Conservation (phyloP, 257 asterid species). For the Scutellaria barbata region DNA sequence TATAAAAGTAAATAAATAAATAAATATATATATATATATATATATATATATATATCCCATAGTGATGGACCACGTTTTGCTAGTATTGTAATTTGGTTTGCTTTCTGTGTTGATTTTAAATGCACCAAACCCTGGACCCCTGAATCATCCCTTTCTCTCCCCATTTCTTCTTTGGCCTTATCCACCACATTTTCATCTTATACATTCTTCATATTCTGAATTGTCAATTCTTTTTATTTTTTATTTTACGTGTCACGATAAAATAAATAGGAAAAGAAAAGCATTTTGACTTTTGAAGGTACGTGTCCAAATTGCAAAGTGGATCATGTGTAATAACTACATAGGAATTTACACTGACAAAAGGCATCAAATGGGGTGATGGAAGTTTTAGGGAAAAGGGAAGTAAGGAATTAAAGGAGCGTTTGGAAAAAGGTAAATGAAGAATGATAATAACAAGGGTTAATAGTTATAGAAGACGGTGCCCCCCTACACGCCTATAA, state of each 20-base stretch:
- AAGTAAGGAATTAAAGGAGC: not conserved
- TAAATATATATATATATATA: too few species aligned
- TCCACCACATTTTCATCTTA: constrained; percentile 6
- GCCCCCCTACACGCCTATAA: too few species aligned
- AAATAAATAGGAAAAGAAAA: too few species aligned
- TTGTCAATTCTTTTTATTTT: not conserved
- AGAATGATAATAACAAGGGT: not conserved
- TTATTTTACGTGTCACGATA: too few species aligned
- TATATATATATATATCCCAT: too few species aligned
- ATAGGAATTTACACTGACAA: not conserved
- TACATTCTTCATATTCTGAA: not conserved
- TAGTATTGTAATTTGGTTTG: constrained; percentile 16
- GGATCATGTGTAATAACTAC: not conserved
- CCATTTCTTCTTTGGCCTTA: constrained; percentile 36
- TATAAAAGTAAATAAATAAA: too few species aligned
- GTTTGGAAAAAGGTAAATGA: not conserved
- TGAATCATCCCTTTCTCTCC: constrained; percentile 37
- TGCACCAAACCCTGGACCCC: constrained; percentile 37
- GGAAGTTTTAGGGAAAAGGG: constrained; percentile 36
- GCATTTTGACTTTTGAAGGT: too few species aligned
- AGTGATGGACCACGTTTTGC: constrained; percentile 52
- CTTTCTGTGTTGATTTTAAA: constrained; percentile 23
- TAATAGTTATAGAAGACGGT: too few species aligned
- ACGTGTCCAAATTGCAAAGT: too few species aligned
- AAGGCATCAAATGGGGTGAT: constrained; percentile 13